Evolutionary conservation across 371 early-diverging fungal species (phyloP).

Genomic region (Rhizopus delemar): DNA sequence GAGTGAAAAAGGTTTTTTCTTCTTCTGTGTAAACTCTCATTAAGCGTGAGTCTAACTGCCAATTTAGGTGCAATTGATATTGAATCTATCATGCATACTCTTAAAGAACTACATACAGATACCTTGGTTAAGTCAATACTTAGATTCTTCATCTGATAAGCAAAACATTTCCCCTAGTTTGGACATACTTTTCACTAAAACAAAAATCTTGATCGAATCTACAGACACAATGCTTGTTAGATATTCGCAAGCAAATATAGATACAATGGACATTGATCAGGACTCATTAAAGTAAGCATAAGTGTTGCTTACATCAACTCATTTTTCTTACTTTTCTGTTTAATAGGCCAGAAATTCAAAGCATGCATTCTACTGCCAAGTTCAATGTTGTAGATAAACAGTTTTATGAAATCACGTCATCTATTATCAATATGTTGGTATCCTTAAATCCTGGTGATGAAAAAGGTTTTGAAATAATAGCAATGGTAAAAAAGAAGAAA

Average conservation of each 20-base stretch:
- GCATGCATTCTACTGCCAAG: background rate
- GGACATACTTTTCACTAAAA: background rate
- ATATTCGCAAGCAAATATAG: too few relatives aligned
- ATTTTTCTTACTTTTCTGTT: background rate
- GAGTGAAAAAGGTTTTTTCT: too few relatives aligned
- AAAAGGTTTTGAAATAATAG: background rate
- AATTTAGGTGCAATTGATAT: background rate
- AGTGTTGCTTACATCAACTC: background rate
- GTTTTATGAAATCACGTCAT: background rate
- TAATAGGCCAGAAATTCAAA: background rate
- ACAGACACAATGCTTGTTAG: too few relatives aligned
- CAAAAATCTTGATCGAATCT: background rate
- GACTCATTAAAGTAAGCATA: background rate
- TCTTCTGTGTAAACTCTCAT: too few relatives aligned
- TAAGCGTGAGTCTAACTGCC: background rate
- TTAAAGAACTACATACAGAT: background rate
- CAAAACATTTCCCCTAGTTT: background rate
- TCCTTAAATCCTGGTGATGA: background rate
- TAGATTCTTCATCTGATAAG: background rate
- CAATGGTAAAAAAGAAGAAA: background rate
- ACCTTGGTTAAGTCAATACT: background rate
- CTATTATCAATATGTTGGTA: background rate
- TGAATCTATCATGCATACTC: conserved; percentile 1
- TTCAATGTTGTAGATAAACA: background rate
- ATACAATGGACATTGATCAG: conserved; percentile 6